Evolutionary conservation across 192 early-diverging fungal genomes (phyloP), one percentile per base, ranked within the genome.

Genomic region (Coemansia sp.): DNA sequence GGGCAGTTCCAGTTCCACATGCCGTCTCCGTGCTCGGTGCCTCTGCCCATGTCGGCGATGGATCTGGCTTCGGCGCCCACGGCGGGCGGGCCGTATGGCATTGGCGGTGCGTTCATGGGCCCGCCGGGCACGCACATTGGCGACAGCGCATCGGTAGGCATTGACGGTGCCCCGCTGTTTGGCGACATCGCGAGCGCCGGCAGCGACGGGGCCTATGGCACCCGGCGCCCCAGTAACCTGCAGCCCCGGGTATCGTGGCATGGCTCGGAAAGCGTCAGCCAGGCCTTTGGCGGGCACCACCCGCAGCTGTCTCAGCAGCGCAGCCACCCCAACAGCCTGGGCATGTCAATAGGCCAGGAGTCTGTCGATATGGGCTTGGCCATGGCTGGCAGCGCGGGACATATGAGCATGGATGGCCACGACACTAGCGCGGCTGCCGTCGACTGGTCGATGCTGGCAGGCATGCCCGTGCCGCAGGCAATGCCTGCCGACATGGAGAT

Each of bases 1-100:
- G 50, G 62, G 3, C 62, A 59, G 50, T 73, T 73, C 54, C 52
- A 61, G 32, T 73, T 73, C 69, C 62, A 64, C 38, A 65, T 73
- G 69, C 69, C 64, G 40, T 59, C 68, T 29, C 53, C 61, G 10
- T 64, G 68, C 68, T 72, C 68, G 18, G 37, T 72, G 39, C 62
- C 69, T 13, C 41, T 73, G 62, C 58, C 69, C 28, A 48, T 65
- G 38, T 61, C 69, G 6, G 69, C 56, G 9, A 65, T 73, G 48
- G 69, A 73, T 26, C 22, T 65, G 44, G 54, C 62, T 22, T 73
- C 69, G 17, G 54, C 54, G 9, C 69, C 62, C 7, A 54, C 58
- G 6, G 22, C 63, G 21, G 40, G 45, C 19, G 41, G 44, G 33
- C 44, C 62, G 10, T 61, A 65, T 28, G 38, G 49, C 21, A 46